Conservation (phyloP, 306 rosid genomes). For the Lagenaria siceraria region DNA sequence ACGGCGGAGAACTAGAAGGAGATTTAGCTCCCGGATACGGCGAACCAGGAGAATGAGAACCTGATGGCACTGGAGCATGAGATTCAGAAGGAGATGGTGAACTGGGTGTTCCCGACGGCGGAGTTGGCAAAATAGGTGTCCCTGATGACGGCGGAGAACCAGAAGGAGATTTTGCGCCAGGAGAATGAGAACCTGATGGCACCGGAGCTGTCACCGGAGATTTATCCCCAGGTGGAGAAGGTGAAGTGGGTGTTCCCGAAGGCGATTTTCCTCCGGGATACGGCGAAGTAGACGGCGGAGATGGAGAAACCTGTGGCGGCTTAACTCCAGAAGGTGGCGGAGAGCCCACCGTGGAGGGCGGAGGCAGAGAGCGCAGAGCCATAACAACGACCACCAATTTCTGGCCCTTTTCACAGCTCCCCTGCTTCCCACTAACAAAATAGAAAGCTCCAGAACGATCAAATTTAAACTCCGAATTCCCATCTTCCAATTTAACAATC, state of each 20-base stretch:
- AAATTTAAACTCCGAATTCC: slow-evolving; percentile 40
- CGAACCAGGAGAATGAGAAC: too few species aligned
- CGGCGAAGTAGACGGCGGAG: too few species aligned
- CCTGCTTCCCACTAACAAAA: slow-evolving; percentile 53
- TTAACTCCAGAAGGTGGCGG: neutral
- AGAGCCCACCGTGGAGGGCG: neutral
- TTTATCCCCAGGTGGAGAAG: too few species aligned
- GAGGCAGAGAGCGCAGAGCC: slow-evolving; percentile 22
- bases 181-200: too few species aligned
- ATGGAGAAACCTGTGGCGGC: neutral
- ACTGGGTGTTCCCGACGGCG: neutral
- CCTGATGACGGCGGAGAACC: neutral
- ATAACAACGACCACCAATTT: slow-evolving; percentile 43
- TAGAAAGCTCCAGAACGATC: slow-evolving; percentile 58
- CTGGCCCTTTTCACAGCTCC: slow-evolving; percentile 61
- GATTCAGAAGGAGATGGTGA: neutral
- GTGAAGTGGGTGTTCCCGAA: neutral
- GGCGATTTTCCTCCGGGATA: neutral
- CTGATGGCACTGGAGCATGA: too few species aligned
- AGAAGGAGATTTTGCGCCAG: too few species aligned
- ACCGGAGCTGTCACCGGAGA: too few species aligned
- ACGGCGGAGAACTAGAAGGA: too few species aligned
- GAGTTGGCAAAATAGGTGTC: slow-evolving; percentile 1
- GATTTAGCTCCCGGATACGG: too few species aligned
- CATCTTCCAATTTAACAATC: slow-evolving; percentile 43